A percentile compares a stretch with the other conserved stretches of the same genome.
phyloP scores from a whole-genome alignment of 768 basidiomycete species.

The Tulasnella sp. region DNA sequence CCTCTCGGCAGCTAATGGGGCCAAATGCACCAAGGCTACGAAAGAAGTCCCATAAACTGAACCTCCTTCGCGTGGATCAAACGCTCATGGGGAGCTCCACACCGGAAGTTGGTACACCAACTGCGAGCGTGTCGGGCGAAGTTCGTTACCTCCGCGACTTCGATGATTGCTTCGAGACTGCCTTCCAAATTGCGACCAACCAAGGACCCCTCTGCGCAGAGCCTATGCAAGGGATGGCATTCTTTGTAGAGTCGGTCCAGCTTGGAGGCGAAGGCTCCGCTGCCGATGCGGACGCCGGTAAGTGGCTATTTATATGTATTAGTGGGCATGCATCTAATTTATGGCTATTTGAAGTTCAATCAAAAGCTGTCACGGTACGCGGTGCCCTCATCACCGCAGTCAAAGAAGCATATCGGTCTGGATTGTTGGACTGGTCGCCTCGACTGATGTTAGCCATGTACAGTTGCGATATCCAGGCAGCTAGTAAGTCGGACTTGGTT shows the following conservation, averaged over 20 bases:
- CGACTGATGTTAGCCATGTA: conserved; percentile 98
- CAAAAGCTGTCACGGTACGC: conserved; percentile 74
- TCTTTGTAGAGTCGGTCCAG: conserved; percentile 74
- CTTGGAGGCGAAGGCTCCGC: conserved; percentile 53
- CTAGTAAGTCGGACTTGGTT: conserved; percentile 56
- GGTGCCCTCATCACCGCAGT: conserved; percentile 88
- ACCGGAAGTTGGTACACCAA: conserved; percentile 15
- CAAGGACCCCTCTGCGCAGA: conserved; percentile 95
- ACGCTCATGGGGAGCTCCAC: not conserved
- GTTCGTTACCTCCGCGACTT: conserved; percentile 48
- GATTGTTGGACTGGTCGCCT: conserved; percentile 95
- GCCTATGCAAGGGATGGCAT: conserved; percentile 89
- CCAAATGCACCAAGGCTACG: conserved; percentile 29
- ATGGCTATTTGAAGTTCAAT: conserved; percentile 54
- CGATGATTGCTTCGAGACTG: conserved; percentile 80
- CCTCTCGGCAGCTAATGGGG: not conserved
- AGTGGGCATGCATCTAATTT: not conserved
- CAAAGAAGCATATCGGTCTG: conserved; percentile 84
- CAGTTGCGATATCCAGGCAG: conserved; percentile 95
- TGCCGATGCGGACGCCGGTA: conserved; percentile 59
- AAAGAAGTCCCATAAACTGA: conserved; percentile 23
- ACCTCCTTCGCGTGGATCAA: not conserved
- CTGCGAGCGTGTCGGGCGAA: conserved; percentile 16
- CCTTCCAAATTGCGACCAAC: conserved; percentile 91
- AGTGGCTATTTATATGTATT: conserved; percentile 30